A percentile compares a stretch with the other conserved stretches of the same genome.
phyloP scores from a whole-genome alignment of 1,284 basidiomycete genomes.

The Fistulina hepatica region DNA sequence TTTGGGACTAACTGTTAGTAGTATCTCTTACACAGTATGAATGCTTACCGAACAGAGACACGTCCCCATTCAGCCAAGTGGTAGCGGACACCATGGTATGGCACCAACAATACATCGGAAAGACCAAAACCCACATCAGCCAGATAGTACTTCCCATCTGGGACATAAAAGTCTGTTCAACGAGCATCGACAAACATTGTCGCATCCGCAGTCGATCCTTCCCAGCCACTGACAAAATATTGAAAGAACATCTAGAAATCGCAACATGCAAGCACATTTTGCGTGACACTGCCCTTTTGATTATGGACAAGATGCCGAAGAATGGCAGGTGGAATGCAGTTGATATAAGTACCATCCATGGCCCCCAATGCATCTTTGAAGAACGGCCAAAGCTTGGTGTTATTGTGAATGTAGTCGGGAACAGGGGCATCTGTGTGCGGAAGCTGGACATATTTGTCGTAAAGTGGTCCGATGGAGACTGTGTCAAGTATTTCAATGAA shows the following conservation, averaged over 20 bases:
- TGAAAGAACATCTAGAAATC: conserved; percentile 23
- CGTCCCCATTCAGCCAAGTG: conserved; percentile 27
- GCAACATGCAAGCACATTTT: conserved; percentile 26
- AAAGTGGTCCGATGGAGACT: conserved; percentile 19
- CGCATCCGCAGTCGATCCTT: conserved; percentile 26
- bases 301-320: conserved; percentile 20
- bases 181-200: conserved; percentile 21
- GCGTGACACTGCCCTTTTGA: conserved; percentile 25
- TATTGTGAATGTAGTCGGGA: conserved; percentile 17
- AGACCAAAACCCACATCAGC: conserved; percentile 29
- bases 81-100: conserved; percentile 22
- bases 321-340: conserved; percentile 16
- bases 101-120: conserved; percentile 24
- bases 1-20: conserved; percentile 17
- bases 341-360: conserved; percentile 30
- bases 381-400: conserved; percentile 27
- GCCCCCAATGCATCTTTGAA: conserved; percentile 28
- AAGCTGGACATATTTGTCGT: conserved; percentile 20
- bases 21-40: background rate
- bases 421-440: conserved; percentile 15
- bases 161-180: conserved; percentile 20
- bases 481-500: conserved; percentile 17
- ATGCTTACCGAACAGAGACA: conserved; percentile 15
- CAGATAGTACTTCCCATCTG: conserved; percentile 25
- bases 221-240: conserved; percentile 27